Conservation (phyloP, 2,329 filamentous ascomycete genomes). For the Alternaria sp. region DNA sequence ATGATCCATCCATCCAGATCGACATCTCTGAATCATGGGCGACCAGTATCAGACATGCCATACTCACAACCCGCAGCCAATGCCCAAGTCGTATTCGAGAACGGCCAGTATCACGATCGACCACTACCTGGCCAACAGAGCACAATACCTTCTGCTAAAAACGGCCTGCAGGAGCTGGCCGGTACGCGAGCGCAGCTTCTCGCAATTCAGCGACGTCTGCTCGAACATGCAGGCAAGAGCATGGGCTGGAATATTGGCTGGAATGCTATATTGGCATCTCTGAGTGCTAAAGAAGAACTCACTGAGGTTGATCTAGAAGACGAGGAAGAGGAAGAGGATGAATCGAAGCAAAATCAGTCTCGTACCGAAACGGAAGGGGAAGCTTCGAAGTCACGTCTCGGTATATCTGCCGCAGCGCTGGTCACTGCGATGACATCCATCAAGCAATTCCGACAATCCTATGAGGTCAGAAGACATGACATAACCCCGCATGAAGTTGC, state of each 20-base stretch:
- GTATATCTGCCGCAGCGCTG: slow-evolving; percentile 40
- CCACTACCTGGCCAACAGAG: slow-evolving; percentile 29
- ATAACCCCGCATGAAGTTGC: not conserved
- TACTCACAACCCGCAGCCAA: slow-evolving; percentile 37
- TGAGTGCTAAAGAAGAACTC: slow-evolving; percentile 36
- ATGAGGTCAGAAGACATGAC: slow-evolving; percentile 40
- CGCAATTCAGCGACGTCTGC: slow-evolving; percentile 76
- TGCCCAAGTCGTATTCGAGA: slow-evolving; percentile 47
- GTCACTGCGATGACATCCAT: slow-evolving; percentile 43
- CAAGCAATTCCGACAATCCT: slow-evolving; percentile 49
- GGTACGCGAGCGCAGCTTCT: slow-evolving; percentile 83
- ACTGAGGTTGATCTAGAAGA: slow-evolving; percentile 48
- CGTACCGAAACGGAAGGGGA: not conserved
- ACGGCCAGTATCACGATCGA: slow-evolving; percentile 46
- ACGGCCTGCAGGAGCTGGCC: slow-evolving; percentile 80
- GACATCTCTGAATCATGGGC: slow-evolving; percentile 62
- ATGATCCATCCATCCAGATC: slow-evolving; percentile 72
- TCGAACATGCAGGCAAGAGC: slow-evolving; percentile 75
- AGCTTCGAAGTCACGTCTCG: slow-evolving; percentile 24
- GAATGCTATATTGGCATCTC: slow-evolving; percentile 53
- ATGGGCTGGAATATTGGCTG: slow-evolving; percentile 80
- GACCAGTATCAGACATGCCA: slow-evolving; percentile 39
- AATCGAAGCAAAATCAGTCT: not conserved
- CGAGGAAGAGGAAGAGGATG: slow-evolving; percentile 25
- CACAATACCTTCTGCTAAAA: slow-evolving; percentile 41